Conservation (phyloP, 108 stramenopile genomes). For the Nitzschia sp. region DNA sequence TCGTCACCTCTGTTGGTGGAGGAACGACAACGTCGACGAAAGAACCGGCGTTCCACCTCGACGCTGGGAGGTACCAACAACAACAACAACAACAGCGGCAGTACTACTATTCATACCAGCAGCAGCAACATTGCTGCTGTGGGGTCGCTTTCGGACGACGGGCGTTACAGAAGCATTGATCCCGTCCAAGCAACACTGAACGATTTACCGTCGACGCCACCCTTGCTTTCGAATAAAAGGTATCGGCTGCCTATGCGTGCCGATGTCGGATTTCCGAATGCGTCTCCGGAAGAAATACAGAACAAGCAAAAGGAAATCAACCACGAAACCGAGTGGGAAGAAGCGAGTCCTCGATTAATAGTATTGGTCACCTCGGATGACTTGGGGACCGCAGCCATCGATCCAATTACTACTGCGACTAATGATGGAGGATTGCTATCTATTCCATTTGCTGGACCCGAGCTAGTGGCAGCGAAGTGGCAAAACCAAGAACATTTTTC, state of each 20-base stretch:
- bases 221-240: slow-evolving; percentile 59
- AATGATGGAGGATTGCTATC: slow-evolving; percentile 36
- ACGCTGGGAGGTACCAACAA: background rate
- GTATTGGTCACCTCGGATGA: slow-evolving; percentile 60
- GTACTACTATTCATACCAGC: background rate
- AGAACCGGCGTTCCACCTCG: background rate
- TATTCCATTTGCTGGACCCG: slow-evolving; percentile 64
- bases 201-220: slow-evolving; percentile 53
- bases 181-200: slow-evolving; percentile 47
- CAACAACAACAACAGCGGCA: background rate
- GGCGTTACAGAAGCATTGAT: slow-evolving; percentile 68
- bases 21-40: background rate
- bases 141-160: slow-evolving; percentile 35
- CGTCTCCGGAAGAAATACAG: slow-evolving; percentile 59
- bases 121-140: background rate
- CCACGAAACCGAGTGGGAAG: slow-evolving; percentile 81
- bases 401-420: background rate
- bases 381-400: slow-evolving; percentile 35
- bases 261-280: slow-evolving; percentile 84
- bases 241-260: slow-evolving; percentile 69
- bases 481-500: slow-evolving; percentile 45
- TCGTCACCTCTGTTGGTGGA: background rate
- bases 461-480: slow-evolving; percentile 55
- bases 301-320: slow-evolving; percentile 70
- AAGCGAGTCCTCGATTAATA: slow-evolving; percentile 73